These are phyloP conservation scores for Mucor lusitanicus DNA, from an alignment of 371 early-diverging fungal genomes.

Conservation along the genomic window DNA sequence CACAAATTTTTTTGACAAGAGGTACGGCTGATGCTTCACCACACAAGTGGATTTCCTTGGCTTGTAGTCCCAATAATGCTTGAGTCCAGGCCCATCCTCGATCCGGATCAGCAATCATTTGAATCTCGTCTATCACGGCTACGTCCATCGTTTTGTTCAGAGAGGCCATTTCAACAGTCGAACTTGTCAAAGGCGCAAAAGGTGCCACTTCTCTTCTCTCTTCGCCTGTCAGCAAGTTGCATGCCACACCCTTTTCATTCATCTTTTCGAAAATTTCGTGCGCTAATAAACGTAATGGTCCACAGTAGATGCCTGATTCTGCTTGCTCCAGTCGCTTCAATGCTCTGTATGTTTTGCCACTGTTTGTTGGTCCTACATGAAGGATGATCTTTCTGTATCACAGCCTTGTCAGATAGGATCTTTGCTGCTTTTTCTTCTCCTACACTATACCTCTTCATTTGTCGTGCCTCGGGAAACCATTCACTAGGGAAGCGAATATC, in stretches of 20 bases:
- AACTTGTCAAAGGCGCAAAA: constrained; percentile 57
- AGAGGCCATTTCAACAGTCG: constrained; percentile 93
- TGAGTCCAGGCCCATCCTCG: constrained; percentile 98
- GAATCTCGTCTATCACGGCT: constrained; percentile 96
- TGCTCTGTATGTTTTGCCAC: constrained; percentile 94
- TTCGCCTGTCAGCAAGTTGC: constrained; percentile 92
- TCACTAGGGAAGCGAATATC: constrained; percentile 83
- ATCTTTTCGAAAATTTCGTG: constrained; percentile 90
- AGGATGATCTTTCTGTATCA: constrained; percentile 72
- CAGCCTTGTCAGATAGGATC: not conserved
- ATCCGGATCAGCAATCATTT: constrained; percentile 85
- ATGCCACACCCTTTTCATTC: constrained; percentile 73
- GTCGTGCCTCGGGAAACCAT: constrained; percentile 77
- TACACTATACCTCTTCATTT: constrained; percentile 59
- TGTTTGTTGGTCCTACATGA: constrained; percentile 98
- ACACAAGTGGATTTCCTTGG: constrained; percentile 90
- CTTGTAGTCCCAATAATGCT: constrained; percentile 82
- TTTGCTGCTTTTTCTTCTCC: not conserved
- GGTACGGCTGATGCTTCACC: constrained; percentile 90
- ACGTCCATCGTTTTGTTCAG: constrained; percentile 68
- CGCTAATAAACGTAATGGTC: constrained; percentile 91
- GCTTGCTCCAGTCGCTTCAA: constrained; percentile 70
- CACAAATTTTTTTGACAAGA: constrained; percentile 75
- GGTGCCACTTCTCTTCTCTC: constrained; percentile 66
- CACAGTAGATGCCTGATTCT: constrained; percentile 82